Evolutionary conservation across 179 eudicot genomes (phyloP).

Genomic region (Spergularia azorica): DNA sequence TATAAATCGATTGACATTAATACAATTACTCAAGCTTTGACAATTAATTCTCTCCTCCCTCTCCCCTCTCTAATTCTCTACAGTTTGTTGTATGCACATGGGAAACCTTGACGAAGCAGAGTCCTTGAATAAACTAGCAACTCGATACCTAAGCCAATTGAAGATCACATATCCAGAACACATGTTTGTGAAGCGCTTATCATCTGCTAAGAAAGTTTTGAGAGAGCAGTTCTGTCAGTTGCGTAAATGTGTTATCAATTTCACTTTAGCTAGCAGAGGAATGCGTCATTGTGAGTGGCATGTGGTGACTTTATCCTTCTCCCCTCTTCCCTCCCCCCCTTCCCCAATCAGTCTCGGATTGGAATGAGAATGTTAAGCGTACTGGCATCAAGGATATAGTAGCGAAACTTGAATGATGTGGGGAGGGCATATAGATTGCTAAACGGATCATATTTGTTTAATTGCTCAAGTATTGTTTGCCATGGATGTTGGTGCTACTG

Average conservation of each 20-base stretch:
- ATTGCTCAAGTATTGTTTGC: background rate
- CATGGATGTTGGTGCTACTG: background rate
- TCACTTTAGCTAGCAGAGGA: background rate
- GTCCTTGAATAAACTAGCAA: conserved; percentile 42
- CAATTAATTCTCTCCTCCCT: too few species aligned
- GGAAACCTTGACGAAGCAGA: conserved; percentile 95
- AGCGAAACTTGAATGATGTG: background rate
- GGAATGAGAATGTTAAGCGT: background rate
- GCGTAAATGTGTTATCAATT: conserved; percentile 37
- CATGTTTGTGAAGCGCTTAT: conserved; percentile 64
- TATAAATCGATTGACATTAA: too few species aligned
- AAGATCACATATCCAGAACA: conserved; percentile 81
- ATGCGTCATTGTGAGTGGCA: background rate
- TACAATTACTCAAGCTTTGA: too few species aligned
- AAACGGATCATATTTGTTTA: background rate
- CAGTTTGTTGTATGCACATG: conserved; percentile 99
- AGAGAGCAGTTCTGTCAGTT: too few species aligned
- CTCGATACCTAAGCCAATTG: conserved; percentile 62
- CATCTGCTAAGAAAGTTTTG: too few species aligned
- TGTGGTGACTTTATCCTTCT: too few species aligned
- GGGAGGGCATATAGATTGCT: background rate
- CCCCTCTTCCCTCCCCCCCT: too few species aligned
- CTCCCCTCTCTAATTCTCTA: too few species aligned
- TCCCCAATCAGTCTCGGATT: background rate
- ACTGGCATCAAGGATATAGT: background rate